Evolutionary conservation across 352 stramenopile species (phyloP), one percentile per base, ranked within the genome.

Genomic region (Phytopythium sindhum): DNA sequence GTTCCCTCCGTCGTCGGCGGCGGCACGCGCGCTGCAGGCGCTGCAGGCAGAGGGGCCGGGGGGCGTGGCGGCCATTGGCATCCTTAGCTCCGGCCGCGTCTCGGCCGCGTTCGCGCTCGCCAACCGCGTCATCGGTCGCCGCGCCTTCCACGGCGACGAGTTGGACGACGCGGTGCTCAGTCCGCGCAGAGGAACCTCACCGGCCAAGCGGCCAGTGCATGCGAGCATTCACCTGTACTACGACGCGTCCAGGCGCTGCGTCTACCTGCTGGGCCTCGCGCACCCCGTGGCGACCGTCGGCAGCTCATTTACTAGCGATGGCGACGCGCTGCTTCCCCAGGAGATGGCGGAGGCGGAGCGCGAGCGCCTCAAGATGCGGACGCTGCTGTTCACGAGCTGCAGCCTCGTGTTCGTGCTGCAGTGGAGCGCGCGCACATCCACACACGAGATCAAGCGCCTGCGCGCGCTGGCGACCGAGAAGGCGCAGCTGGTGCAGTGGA

Each of bases 311-410:
- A 19, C 42, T 10, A 54, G 28, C 2, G 28, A 48, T 9, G 51
- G 60, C 0, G 63, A 65, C 5, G 35, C 53, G 23, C 19, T 24
- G 23, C 17, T 45, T 9, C 44, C 39, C 9, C 23, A 15, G 1
- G 69, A 69, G 26, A 23, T 81, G 23, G 63, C 63, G 0, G 54
- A 35, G 29, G 81, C 79, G 56, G 69, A 87, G 35, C 66, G 61
- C 29, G 78, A 90, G 65, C 78, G 71, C 39, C 70, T 83, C 54
- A 90, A 87, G 63, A 77, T 93, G 73, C 73, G 89, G 67, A 74
- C 87, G 41, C 60, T 93, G 28, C 62, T 93, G 39, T 75, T 86
- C 66, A 65, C 75, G 33, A 84, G 73, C 48, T 89, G 78, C 65
- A 74, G 89, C 58, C 35, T 89, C 51, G 41, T 93, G 37, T 80